Conservation (phyloP, 1,284 basidiomycete species). For the Ceratobasidium sp. region DNA sequence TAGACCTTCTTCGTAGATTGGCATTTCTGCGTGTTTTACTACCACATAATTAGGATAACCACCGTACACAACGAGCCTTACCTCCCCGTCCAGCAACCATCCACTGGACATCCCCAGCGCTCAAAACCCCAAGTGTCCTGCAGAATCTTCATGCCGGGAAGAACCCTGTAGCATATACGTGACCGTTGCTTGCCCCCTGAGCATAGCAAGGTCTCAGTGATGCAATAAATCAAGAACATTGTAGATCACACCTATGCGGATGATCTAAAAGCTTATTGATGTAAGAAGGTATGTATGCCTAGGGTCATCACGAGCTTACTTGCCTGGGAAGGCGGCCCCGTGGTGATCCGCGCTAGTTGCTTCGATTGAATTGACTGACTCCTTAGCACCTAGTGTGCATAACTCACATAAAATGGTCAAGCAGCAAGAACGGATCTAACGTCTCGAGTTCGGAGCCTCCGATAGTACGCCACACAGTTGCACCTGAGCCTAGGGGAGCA, state of each 20-base stretch:
- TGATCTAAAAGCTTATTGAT: neutral
- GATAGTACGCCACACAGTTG: slow-evolving; percentile 15
- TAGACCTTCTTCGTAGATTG: slow-evolving; percentile 1
- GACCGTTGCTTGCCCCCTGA: slow-evolving; percentile 11
- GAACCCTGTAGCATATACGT: slow-evolving; percentile 28
- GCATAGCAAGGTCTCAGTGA: neutral
- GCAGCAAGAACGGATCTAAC: slow-evolving; percentile 3
- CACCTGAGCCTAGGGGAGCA: neutral
- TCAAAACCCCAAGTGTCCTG: slow-evolving; percentile 3
- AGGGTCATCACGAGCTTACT: neutral
- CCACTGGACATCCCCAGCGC: slow-evolving; percentile 18
- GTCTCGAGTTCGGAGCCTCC: slow-evolving; percentile 16
- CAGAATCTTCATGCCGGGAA: slow-evolving; percentile 12
- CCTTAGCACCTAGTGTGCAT: neutral
- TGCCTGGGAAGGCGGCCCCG: slow-evolving; percentile 7
- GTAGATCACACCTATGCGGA: slow-evolving; percentile 3
- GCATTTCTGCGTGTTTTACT: slow-evolving; percentile 21
- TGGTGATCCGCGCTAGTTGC: slow-evolving; percentile 3
- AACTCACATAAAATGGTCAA: slow-evolving; percentile 6
- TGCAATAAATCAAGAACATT: neutral
- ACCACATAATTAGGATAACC: neutral
- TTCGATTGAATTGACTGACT: neutral
- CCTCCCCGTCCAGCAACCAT: slow-evolving; percentile 22
- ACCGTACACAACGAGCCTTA: neutral
- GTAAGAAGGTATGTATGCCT: neutral